phyloP scores from a whole-genome alignment of 2,329 filamentous ascomycete species.

The Diplodia sapinea region DNA sequence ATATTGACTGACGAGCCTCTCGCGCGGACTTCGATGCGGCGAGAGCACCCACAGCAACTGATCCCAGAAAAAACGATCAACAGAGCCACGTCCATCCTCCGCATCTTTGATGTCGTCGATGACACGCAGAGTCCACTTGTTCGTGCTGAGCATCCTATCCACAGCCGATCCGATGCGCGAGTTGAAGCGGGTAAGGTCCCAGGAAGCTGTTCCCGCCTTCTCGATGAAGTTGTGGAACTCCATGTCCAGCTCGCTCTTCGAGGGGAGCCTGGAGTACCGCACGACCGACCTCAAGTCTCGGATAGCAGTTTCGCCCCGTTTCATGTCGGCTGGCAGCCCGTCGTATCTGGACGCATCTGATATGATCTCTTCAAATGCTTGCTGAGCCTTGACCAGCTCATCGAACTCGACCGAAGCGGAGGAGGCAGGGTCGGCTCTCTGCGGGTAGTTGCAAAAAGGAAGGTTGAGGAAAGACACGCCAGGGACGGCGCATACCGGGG shows the following conservation, averaged over 20 bases:
- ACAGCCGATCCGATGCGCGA: slow-evolving; percentile 74
- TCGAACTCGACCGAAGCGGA: slow-evolving; percentile 65
- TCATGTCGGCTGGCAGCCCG: slow-evolving; percentile 77
- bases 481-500: slow-evolving; percentile 73
- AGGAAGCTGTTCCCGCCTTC: slow-evolving; percentile 67
- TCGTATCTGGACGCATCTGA: slow-evolving; percentile 69
- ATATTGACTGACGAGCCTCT: slow-evolving; percentile 74
- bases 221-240: slow-evolving; percentile 80
- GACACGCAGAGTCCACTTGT: slow-evolving; percentile 66
- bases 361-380: slow-evolving; percentile 77
- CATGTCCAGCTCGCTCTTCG: slow-evolving; percentile 71
- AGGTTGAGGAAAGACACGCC: slow-evolving; percentile 66
- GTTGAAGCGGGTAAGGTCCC: slow-evolving; percentile 76
- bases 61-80: slow-evolving; percentile 45
- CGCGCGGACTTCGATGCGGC: slow-evolving; percentile 35
- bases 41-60: slow-evolving; percentile 49
- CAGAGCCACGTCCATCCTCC: slow-evolving; percentile 40
- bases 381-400: slow-evolving; percentile 74
- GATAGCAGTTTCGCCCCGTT: slow-evolving; percentile 74
- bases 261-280: slow-evolving; percentile 70
- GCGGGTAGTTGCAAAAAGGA: slow-evolving; percentile 62
- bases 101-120: slow-evolving; percentile 45
- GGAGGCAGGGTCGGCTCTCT: slow-evolving; percentile 36
- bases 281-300: slow-evolving; percentile 77
- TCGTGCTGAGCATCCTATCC: slow-evolving; percentile 75